Evolutionary conservation across 768 basidiomycete genomes (phyloP), one percentile per base, ranked within the genome.

Genomic region (Agrocybe praecox): DNA sequence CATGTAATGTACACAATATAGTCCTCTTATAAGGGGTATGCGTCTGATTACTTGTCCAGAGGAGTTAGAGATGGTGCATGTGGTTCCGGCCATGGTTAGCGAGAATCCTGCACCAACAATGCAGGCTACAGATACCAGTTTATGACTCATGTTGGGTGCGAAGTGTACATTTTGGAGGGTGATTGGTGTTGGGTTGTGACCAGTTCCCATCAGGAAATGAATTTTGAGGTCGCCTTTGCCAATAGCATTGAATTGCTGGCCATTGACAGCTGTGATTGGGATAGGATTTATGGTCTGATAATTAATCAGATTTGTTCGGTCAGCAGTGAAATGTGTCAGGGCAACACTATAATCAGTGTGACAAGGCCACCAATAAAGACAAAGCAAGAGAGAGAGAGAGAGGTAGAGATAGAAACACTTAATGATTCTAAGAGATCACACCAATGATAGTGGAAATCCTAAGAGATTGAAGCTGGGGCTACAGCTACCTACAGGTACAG

Each of bases 241-340:
- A 36, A 62, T 56, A 2, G 69, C 70, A 49, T 53, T 34, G n/a
- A 75, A 64, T 1, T 50, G 60, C 2, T 44, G 51, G 26, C 73
- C 67, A 49, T 75, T 66, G 5, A 73, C 72, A 1, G 69, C 63
- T 18, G 53, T 14, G 23, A 75, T 69, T 6, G 66, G 58, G 12
- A 60, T 48, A 11, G 59, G 65, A 0, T 48, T 40, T 19, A 66
- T 62, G 47, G 58, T 44, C 1, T 19, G 14, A 50, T 61, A 74
- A 45, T 68, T 68, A 29, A 61, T 32, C 57, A 78, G 69, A 18
- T 58, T 53, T 17, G 59, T 22, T 8, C 64, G 52, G 46, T 69
- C 60, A 1, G 71, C n/a, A n/a, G n/a, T n/a, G n/a, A n/a, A n/a
- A n/a, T n/a, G n/a, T n/a, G n/a, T n/a, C n/a, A n/a, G n/a, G n/a